Evolutionary conservation across 2,329 filamentous ascomycete genomes (phyloP), one percentile per base, ranked within the genome.

Genomic region (Claviceps sp.): DNA sequence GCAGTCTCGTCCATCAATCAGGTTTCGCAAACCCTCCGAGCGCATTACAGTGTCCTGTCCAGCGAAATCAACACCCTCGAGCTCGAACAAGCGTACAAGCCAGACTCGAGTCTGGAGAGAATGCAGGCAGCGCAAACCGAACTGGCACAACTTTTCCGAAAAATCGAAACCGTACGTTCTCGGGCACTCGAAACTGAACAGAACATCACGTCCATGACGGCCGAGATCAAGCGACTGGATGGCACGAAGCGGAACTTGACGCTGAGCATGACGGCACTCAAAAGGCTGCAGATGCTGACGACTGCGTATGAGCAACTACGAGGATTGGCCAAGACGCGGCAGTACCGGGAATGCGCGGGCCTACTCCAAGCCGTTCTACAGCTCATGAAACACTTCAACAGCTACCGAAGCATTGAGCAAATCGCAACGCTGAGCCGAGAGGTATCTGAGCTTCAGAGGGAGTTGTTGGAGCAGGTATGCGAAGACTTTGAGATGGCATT

Each of bases 331-430:
- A 87, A 87, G 68, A 85, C 86, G 39, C 77, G 91, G 52, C 93
- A 98, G 67, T 98, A 98, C 67, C 78, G 88, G 57, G 93, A 98
- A 66, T 97, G 93, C 64, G 90, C 91, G 16, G 89, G 94, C 61
- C 75, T 98, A 54, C 74, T 98, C 53, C 89, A 95, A 71, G 93
- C 93, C 10, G 93, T 98, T 37, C 80, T 98, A 54, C 93, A 98
- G 76, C 82, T 98, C 46, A 96, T 97, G 87, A 87, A 87, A 59
- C 90, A 98, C 70, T 98, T 98, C 77, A 95, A 95, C 71, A 94
- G 88, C 68, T 98, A 97, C 67, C 78, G 93, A 54, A 95, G 89
- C 60, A 97, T 98, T 60, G 91, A 97, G 65, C 93, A 98, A 75
- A 97, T 98, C 64, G 93, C 93, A 30, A 87, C 87, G 0, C 75